Evolutionary conservation across 805 yeast species (phyloP).

Genomic region (Candida vaughaniae): DNA sequence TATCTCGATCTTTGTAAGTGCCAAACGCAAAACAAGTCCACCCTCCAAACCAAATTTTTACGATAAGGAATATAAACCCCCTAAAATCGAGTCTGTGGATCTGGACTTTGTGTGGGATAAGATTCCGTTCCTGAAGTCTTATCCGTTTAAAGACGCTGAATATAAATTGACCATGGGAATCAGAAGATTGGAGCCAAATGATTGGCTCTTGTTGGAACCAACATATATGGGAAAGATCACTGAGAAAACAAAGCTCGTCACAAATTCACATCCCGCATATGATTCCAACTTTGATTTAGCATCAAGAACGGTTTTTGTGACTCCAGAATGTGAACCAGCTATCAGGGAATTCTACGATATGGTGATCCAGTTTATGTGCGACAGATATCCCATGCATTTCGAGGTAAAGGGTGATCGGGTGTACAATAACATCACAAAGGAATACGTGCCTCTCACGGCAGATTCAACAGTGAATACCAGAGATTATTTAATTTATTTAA

Average conservation of each 20-base stretch:
- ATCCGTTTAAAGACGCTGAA: slow-evolving; percentile 60
- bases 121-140: slow-evolving; percentile 21
- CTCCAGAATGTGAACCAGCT: slow-evolving; percentile 35
- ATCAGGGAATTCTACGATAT: slow-evolving; percentile 34
- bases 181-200: slow-evolving; percentile 35
- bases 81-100: slow-evolving; percentile 18
- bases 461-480: slow-evolving; percentile 11
- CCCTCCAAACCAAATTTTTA: slow-evolving; percentile 6
- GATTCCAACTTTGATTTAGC: slow-evolving; percentile 24
- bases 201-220: slow-evolving; percentile 42
- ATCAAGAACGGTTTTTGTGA: slow-evolving; percentile 28
- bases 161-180: slow-evolving; percentile 67
- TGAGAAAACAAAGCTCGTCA: slow-evolving; percentile 27
- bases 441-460: slow-evolving; percentile 15
- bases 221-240: slow-evolving; percentile 26
- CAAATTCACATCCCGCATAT: slow-evolving; percentile 34
- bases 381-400: slow-evolving; percentile 41
- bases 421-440: slow-evolving; percentile 27
- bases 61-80: slow-evolving; percentile 9
- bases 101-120: slow-evolving; percentile 27
- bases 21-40: neutral
- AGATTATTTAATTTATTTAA: slow-evolving; percentile 21
- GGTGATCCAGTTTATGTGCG: slow-evolving; percentile 31
- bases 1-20: neutral
- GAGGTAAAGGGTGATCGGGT: slow-evolving; percentile 16